Percentiles rank a stretch among this genome's conserved stretches.
phyloP scores from a whole-genome alignment of 2,329 filamentous ascomycete genomes.

The Ilyonectria mors-panacis region DNA sequence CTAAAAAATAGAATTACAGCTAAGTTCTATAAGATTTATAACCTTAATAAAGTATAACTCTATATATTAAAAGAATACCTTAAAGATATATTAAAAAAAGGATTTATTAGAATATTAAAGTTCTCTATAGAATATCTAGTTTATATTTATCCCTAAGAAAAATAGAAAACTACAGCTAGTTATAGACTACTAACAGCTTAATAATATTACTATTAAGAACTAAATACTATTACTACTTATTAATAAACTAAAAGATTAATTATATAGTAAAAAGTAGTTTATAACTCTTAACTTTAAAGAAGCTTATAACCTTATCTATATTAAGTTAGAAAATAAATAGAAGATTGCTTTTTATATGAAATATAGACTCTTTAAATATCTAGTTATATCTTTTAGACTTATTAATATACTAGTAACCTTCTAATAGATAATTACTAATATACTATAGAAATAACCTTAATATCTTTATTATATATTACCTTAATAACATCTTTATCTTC shows the following conservation, averaged over 20 bases:
- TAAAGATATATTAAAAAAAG: constrained; percentile 27
- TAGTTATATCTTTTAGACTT: constrained; percentile 43
- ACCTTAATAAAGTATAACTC: constrained; percentile 27
- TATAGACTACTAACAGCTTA: constrained; percentile 34
- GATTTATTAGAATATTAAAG: neutral
- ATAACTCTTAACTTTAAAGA: constrained; percentile 33
- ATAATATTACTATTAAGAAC: constrained; percentile 47
- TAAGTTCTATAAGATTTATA: constrained; percentile 19
- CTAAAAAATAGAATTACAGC: constrained; percentile 8
- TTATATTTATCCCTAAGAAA: constrained; percentile 27
- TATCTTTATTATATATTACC: constrained; percentile 28
- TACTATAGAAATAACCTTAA: constrained; percentile 32
- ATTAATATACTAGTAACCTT: constrained; percentile 38
- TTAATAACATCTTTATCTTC: constrained; percentile 44
- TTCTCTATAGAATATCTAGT: neutral
- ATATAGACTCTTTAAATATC: constrained; percentile 52
- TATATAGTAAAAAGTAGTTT: constrained; percentile 33
- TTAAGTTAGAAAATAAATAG: constrained; percentile 52
- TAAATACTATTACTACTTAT: constrained; percentile 40
- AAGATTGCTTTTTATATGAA: constrained; percentile 52
- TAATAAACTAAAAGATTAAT: constrained; percentile 37
- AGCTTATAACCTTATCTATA: constrained; percentile 50
- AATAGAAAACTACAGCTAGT: constrained; percentile 37
- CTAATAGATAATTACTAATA: constrained; percentile 37
- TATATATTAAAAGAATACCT: constrained; percentile 14